Evolutionary conservation across 495 filamentous ascomycete species (phyloP).

Genomic region (Penicillium daleae): DNA sequence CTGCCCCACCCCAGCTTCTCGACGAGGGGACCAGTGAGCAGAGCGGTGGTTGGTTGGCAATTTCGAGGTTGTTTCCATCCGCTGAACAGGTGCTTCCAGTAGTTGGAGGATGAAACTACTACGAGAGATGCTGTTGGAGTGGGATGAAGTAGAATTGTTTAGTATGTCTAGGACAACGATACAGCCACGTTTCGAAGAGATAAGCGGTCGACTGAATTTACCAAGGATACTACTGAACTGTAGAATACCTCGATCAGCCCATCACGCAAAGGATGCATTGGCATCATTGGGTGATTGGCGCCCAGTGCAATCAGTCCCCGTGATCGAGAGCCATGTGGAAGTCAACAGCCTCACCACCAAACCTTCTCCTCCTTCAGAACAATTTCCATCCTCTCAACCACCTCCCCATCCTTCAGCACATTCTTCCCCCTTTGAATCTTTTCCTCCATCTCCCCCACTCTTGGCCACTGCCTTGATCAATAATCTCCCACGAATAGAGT

Average conservation of each 20-base stretch:
- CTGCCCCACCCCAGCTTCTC: neutral
- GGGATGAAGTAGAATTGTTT: too few relatives aligned
- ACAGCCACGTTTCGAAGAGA: too few relatives aligned
- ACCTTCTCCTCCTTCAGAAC: neutral
- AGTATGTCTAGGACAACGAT: too few relatives aligned
- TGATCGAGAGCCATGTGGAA: neutral
- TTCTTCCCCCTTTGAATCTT: neutral
- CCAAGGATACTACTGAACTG: too few relatives aligned
- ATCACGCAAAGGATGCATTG: neutral
- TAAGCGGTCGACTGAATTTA: too few relatives aligned
- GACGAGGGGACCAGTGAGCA: neutral
- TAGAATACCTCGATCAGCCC: neutral
- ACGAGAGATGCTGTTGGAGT: too few relatives aligned
- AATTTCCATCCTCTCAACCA: neutral
- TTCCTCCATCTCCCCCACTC: neutral
- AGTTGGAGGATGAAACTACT: too few relatives aligned
- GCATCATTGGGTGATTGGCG: neutral
- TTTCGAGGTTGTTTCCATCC: neutral
- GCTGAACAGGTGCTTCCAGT: too few relatives aligned
- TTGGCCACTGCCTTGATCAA: neutral
- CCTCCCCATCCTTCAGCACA: too few relatives aligned
- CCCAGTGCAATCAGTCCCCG: neutral
- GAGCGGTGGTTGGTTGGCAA: neutral
- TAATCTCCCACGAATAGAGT: conserved; percentile 4
- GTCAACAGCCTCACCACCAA: neutral